These are phyloP conservation scores for Amanita pseudoporphyria DNA, from an alignment of 768 basidiomycete species.

Conservation along the genomic window DNA sequence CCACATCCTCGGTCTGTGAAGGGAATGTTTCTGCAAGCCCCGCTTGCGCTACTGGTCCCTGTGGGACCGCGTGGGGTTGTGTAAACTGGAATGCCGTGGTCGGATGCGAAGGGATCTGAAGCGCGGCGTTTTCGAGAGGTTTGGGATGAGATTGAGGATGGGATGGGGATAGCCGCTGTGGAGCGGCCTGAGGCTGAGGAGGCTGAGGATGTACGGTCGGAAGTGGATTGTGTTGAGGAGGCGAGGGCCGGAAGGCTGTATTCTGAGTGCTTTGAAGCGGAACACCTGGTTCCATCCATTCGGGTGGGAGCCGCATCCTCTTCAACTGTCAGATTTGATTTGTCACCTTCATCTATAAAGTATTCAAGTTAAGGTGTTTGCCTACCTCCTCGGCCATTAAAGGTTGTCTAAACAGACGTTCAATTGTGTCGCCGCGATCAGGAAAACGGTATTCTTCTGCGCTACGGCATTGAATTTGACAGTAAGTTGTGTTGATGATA, in stretches of 20 bases:
- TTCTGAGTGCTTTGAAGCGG: background rate
- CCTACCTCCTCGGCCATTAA: constrained; percentile 65
- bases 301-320: constrained; percentile 1
- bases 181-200: background rate
- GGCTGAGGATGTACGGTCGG: background rate
- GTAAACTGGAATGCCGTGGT: background rate
- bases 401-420: constrained; percentile 44
- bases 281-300: background rate
- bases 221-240: background rate
- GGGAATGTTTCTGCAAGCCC: background rate
- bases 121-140: background rate
- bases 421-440: constrained; percentile 39
- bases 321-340: background rate
- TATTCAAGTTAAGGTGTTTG: background rate
- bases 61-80: background rate
- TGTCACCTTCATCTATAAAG: background rate
- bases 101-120: background rate
- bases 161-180: background rate
- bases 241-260: background rate
- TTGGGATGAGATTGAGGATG: background rate
- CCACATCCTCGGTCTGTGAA: background rate
- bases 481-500: constrained; percentile 66
- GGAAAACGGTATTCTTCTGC: constrained; percentile 51
- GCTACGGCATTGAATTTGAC: constrained; percentile 65
- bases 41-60: background rate